phyloP scores from a whole-genome alignment of 805 yeast genomes.

The Candida sakaeoensis region DNA sequence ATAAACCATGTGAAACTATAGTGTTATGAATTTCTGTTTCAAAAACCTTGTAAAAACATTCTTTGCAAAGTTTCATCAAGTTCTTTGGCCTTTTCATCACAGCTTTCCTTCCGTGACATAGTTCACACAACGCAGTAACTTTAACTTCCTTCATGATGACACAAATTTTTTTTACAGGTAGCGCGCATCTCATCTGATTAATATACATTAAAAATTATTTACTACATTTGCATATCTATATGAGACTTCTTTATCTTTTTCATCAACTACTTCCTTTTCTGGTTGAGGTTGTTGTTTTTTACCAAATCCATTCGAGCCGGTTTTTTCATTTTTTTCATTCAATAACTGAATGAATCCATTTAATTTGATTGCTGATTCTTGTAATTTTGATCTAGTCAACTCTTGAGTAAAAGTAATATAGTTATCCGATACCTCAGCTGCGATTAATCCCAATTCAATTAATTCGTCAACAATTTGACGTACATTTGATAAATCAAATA shows the following conservation, averaged over 20 bases:
- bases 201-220: conserved; percentile 6
- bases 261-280: conserved; percentile 12
- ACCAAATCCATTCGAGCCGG: conserved; percentile 70
- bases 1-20: conserved; percentile 64
- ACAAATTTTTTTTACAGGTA: conserved; percentile 3
- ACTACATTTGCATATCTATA: conserved; percentile 42
- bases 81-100: conserved; percentile 91
- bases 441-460: conserved; percentile 73
- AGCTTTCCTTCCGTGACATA: conserved; percentile 79
- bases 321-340: conserved; percentile 80
- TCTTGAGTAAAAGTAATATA: conserved; percentile 65
- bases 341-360: conserved; percentile 77
- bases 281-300: conserved; percentile 36
- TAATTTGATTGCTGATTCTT: conserved; percentile 80
- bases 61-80: conserved; percentile 82
- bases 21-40: conserved; percentile 96
- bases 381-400: conserved; percentile 78
- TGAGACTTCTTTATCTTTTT: conserved; percentile 19
- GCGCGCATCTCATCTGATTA: neutral
- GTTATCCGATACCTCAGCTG: conserved; percentile 70
- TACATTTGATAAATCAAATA: conserved; percentile 66
- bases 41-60: conserved; percentile 84
- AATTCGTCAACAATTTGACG: conserved; percentile 65
- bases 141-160: conserved; percentile 26
- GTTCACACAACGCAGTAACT: conserved; percentile 61